phyloP scores from a whole-genome alignment of 2,329 filamentous ascomycete species.

The Alternaria consortialis region DNA sequence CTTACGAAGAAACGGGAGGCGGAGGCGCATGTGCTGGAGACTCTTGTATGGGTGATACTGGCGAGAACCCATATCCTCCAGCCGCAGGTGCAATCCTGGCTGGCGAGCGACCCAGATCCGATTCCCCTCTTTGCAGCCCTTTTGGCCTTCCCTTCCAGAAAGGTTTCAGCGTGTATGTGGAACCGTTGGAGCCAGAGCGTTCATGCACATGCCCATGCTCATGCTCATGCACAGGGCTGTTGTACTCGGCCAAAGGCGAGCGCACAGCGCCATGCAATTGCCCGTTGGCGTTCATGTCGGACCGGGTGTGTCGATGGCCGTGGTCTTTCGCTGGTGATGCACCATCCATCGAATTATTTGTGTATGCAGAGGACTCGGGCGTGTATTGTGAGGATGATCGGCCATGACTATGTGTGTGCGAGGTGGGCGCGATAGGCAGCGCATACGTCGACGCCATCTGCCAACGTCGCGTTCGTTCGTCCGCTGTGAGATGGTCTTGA shows the following conservation, averaged over 20 bases:
- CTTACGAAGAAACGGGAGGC: conserved; percentile 33
- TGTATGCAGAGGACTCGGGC: conserved; percentile 34
- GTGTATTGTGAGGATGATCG: conserved; percentile 52
- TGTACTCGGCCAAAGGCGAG: conserved; percentile 42
- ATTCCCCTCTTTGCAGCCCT: conserved; percentile 55
- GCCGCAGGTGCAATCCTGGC: conserved; percentile 29
- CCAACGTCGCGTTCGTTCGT: conserved; percentile 26
- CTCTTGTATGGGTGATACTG: conserved; percentile 50
- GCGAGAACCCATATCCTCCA: conserved; percentile 44
- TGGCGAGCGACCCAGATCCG: conserved; percentile 55
- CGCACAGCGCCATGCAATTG: conserved; percentile 44
- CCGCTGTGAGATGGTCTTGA: conserved; percentile 29
- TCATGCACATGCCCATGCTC: conserved; percentile 24
- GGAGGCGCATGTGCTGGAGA: conserved; percentile 24
- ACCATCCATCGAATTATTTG: conserved; percentile 28
- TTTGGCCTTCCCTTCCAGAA: conserved; percentile 40
- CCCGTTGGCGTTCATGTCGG: conserved; percentile 47
- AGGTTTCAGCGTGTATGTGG: conserved; percentile 42
- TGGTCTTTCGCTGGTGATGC: conserved; percentile 35
- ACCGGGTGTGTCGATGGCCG: conserved; percentile 43
- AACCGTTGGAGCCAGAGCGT: conserved; percentile 39
- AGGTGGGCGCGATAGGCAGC: conserved; percentile 48
- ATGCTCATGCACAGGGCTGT: conserved; percentile 38
- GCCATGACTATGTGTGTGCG: conserved; percentile 48
- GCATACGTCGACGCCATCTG: conserved; percentile 58